Conservation (phyloP, 2,329 filamentous ascomycete species). For the Elsinoe fawcettii region DNA sequence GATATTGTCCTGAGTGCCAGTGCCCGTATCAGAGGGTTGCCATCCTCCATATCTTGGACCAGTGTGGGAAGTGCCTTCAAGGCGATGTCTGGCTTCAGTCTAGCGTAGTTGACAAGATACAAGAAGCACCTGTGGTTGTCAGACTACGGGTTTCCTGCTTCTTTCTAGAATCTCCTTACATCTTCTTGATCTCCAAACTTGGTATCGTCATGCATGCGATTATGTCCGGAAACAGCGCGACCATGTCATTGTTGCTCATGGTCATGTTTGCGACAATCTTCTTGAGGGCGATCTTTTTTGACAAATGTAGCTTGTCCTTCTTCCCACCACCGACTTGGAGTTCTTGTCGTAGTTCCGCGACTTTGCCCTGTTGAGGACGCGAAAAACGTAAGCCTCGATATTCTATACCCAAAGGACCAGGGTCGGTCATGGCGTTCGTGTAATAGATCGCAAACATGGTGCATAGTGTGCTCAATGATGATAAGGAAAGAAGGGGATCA, state of each 20-base stretch:
- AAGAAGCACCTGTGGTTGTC: constrained; percentile 73
- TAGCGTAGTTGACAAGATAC: constrained; percentile 93
- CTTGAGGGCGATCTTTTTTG: constrained; percentile 97
- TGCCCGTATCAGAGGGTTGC: constrained; percentile 84
- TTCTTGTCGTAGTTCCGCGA: constrained; percentile 90
- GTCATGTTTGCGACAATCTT: constrained; percentile 99
- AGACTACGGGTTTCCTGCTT: constrained; percentile 21
- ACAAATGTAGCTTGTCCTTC: constrained; percentile 93
- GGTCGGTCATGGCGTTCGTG: constrained; percentile 30
- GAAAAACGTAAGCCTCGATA: constrained; percentile 41
- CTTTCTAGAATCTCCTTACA: constrained; percentile 50
- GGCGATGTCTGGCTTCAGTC: constrained; percentile 88
- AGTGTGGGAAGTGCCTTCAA: constrained; percentile 86
- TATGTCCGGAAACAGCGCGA: constrained; percentile 90
- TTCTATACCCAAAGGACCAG: constrained; percentile 9
- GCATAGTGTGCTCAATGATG: constrained; percentile 1
- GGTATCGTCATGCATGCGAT: constrained; percentile 92
- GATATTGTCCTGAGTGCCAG: constrained; percentile 91
- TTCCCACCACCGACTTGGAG: constrained; percentile 69
- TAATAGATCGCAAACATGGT: constrained; percentile 34
- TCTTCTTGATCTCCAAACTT: constrained; percentile 98
- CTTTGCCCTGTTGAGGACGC: constrained; percentile 74
- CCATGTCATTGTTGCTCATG: constrained; percentile 99
- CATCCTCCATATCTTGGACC: constrained; percentile 84
- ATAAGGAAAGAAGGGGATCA: constrained; percentile 15